phyloP scores from a whole-genome alignment of 176 grass and related monocot genomes.

The Tuctoria greenei region DNA sequence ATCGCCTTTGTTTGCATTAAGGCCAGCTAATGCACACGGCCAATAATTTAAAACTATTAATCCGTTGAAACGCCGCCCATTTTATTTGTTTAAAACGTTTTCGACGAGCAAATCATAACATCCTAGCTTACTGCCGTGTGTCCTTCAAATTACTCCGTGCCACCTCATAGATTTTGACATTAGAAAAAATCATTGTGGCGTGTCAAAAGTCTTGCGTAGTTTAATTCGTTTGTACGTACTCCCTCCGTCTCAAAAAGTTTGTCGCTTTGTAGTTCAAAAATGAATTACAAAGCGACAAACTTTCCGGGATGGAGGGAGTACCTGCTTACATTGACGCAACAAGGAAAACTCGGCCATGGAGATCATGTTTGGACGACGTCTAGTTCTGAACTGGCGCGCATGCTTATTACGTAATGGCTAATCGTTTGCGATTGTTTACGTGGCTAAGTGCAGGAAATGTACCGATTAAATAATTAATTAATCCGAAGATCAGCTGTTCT shows the following conservation, averaged over 20 bases:
- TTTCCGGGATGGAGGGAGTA: no score
- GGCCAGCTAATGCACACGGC: neutral
- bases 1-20: neutral
- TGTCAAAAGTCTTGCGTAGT: neutral
- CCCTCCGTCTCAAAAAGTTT: no score
- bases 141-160: neutral
- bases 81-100: neutral
- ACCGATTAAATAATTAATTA: neutral
- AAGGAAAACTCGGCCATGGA: slow-evolving; percentile 9
- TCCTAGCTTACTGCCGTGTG: neutral
- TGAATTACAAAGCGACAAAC: no score
- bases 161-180: neutral
- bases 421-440: slow-evolving; percentile 17
- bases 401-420: neutral
- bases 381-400: slow-evolving; percentile 1
- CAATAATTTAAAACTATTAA: neutral
- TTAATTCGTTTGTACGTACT: slow-evolving; percentile 15
- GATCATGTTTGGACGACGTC: neutral
- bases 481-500: neutral
- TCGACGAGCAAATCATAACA: neutral
- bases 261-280: no score
- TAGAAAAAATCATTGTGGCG: neutral
- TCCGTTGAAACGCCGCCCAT: neutral
- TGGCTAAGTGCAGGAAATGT: neutral
- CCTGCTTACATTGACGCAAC: neutral